phyloP scores from a whole-genome alignment of 2,329 filamentous ascomycete species.

The Claviceps fusiformis region DNA sequence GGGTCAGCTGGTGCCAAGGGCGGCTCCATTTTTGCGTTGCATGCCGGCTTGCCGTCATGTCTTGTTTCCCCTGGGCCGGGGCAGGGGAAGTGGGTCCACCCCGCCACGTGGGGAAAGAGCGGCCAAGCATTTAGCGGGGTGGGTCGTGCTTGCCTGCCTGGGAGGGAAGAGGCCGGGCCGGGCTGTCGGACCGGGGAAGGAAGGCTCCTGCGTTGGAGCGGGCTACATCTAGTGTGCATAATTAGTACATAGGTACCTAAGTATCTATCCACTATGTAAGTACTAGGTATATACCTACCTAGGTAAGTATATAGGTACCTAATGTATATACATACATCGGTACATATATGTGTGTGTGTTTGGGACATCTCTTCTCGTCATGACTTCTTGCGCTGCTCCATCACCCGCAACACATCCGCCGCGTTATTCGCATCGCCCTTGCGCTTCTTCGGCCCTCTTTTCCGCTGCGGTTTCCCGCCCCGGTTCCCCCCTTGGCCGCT shows the following conservation, averaged over 20 bases:
- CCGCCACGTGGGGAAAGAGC: not conserved
- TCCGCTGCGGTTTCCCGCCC: slow-evolving; percentile 41
- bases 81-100: no score
- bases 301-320: no score
- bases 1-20: not conserved
- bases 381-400: slow-evolving; percentile 44
- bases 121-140: not conserved
- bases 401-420: slow-evolving; percentile 64
- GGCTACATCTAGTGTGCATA: no score
- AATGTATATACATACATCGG: no score
- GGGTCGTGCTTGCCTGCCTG: no score
- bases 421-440: slow-evolving; percentile 70
- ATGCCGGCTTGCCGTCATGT: not conserved
- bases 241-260: no score
- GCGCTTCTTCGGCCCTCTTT: slow-evolving; percentile 59
- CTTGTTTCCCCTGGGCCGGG: not conserved
- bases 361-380: not conserved
- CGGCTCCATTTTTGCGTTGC: not conserved
- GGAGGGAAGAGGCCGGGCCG: not conserved
- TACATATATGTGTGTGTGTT: no score
- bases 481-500: slow-evolving; percentile 33
- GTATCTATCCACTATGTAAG: no score
- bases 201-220: no score
- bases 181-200: no score
- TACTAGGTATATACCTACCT: no score